Percentiles rank a stretch among this genome's conserved stretches.
These are phyloP conservation scores for Penicillium simplicissimum DNA, from an alignment of 495 filamentous ascomycete species.

Conservation along the genomic window DNA sequence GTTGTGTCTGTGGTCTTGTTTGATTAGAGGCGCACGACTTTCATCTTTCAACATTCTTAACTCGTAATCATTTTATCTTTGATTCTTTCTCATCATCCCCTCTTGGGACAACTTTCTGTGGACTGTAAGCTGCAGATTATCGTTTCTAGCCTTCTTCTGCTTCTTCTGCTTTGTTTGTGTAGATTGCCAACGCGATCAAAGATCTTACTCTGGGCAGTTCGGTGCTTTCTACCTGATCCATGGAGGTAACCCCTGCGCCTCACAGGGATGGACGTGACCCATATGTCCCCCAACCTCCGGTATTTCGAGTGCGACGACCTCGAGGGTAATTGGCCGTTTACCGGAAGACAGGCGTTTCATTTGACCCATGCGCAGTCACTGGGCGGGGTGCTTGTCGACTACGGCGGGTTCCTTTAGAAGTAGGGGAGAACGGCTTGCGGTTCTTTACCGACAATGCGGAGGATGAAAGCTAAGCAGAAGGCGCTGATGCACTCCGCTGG, in stretches of 20 bases:
- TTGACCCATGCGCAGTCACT: not conserved
- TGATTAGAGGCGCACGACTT: not conserved
- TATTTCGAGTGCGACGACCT: not conserved
- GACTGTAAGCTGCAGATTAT: too few species aligned
- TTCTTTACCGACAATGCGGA: not conserved
- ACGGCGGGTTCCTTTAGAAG: not conserved
- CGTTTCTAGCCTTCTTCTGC: too few species aligned
- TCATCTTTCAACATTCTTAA: too few species aligned
- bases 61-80: too few species aligned
- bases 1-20: not conserved
- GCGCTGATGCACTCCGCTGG: not conserved
- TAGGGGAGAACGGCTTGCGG: not conserved
- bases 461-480: not conserved
- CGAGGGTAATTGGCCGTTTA: not conserved
- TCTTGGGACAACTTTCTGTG: too few species aligned
- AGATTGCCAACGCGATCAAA: too few species aligned
- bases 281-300: not conserved
- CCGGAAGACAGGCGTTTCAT: not conserved
- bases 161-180: too few species aligned
- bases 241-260: not conserved
- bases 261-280: not conserved
- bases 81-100: too few species aligned
- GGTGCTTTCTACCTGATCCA: too few species aligned
- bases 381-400: not conserved
- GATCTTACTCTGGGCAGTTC: too few species aligned